These are phyloP conservation scores for Moniliophthora roreri DNA, from an alignment of 1,284 basidiomycete genomes.

Conservation along the genomic window DNA sequence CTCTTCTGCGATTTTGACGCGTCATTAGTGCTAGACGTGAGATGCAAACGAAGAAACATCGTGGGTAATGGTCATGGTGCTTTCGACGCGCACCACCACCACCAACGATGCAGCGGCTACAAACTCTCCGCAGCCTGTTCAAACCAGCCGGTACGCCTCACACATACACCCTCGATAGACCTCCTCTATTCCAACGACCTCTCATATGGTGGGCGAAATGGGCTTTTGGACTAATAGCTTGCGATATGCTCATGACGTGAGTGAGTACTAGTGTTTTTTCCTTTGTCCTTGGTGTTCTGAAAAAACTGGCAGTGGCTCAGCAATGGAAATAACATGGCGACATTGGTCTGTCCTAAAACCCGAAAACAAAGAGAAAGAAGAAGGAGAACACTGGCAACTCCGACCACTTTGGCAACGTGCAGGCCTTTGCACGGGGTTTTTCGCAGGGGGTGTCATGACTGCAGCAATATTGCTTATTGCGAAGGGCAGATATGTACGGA, in stretches of 20 bases:
- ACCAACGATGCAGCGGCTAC: no score
- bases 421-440: constrained; percentile 28
- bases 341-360: constrained; percentile 33
- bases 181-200: constrained; percentile 18
- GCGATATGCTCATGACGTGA: constrained; percentile 35
- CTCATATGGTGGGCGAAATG: constrained; percentile 35
- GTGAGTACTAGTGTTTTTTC: constrained; percentile 13
- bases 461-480: constrained; percentile 32
- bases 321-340: constrained; percentile 36
- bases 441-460: constrained; percentile 31
- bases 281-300: not conserved
- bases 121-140: constrained; percentile 4
- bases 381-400: constrained; percentile 23
- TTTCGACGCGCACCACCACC: no score
- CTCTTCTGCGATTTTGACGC: not conserved
- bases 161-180: constrained; percentile 7
- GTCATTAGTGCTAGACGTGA: no score
- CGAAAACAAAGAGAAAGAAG: constrained; percentile 5
- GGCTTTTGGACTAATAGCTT: constrained; percentile 33
- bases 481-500: constrained; percentile 35
- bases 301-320: constrained; percentile 29
- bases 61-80: no score
- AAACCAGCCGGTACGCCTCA: constrained; percentile 11
- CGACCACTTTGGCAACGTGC: constrained; percentile 38
- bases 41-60: no score